Evolutionary conservation across 2,329 filamentous ascomycete species (phyloP).

Genomic region (Metarhizium guizhouense): DNA sequence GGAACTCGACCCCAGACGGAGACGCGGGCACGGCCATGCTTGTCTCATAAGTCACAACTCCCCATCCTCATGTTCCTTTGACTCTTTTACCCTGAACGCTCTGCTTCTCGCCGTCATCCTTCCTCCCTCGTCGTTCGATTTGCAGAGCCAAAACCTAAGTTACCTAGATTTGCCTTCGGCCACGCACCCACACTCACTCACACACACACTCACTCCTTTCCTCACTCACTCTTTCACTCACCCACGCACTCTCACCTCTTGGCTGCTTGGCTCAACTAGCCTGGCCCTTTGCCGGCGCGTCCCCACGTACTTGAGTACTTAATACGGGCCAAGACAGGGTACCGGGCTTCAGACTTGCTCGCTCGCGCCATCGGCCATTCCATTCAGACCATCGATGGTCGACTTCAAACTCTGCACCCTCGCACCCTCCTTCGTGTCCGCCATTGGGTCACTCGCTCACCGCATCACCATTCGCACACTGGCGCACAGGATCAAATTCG

Average conservation of each 20-base stretch:
- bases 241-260: not conserved
- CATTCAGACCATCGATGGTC: constrained; percentile 3
- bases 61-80: too few relatives aligned
- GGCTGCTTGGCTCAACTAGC: not conserved
- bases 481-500: not conserved
- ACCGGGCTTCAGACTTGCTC: not conserved
- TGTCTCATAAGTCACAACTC: too few relatives aligned
- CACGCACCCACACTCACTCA: not conserved
- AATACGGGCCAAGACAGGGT: too few relatives aligned
- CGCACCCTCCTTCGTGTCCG: not conserved
- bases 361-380: constrained; percentile 3
- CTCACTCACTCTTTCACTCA: not conserved
- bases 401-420: constrained; percentile 6
- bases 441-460: not conserved
- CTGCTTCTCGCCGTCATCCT: too few relatives aligned
- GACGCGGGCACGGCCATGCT: too few relatives aligned
- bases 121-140: too few relatives aligned
- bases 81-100: too few relatives aligned
- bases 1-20: too few relatives aligned
- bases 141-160: too few relatives aligned
- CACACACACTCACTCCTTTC: not conserved
- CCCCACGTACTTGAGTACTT: not conserved
- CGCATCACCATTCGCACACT: not conserved
- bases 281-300: not conserved
- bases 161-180: too few relatives aligned